These are phyloP conservation scores for Forsythia suspensa DNA, from an alignment of 257 asterid species.

Conservation along the genomic window DNA sequence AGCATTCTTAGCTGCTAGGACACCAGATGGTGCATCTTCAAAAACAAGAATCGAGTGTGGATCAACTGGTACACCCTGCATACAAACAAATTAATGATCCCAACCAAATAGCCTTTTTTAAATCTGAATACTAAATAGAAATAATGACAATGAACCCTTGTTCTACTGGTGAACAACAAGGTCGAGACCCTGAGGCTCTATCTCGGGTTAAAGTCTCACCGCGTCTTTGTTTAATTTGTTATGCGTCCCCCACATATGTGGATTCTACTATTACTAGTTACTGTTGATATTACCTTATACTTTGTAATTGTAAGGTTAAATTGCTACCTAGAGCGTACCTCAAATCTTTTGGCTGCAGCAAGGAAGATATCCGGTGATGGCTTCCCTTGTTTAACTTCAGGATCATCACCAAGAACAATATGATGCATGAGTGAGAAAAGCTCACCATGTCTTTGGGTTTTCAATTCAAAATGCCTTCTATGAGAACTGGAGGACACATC, in stretches of 20 bases:
- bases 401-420: conserved; percentile 91
- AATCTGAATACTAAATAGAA: not conserved
- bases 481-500: conserved; percentile 60
- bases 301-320: not conserved
- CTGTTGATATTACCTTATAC: not conserved
- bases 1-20: conserved; percentile 90
- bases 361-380: conserved; percentile 94
- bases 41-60: conserved; percentile 75
- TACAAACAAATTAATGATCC: conserved; percentile 21
- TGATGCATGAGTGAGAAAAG: conserved; percentile 91
- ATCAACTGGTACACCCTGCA: conserved; percentile 71
- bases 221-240: not conserved
- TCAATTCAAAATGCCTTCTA: conserved; percentile 83
- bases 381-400: conserved; percentile 92
- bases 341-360: conserved; percentile 88
- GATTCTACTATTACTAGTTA: not conserved
- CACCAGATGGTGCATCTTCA: conserved; percentile 96
- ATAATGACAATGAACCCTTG: not conserved
- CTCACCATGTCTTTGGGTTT: conserved; percentile 78
- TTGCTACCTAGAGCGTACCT: conserved; percentile 43
- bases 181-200: not conserved
- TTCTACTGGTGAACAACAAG: not conserved
- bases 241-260: not conserved
- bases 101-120: conserved; percentile 2
- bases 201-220: not conserved